phyloP scores from a whole-genome alignment of 371 early-diverging fungal genomes.

The Apophysomyces variabilis region DNA sequence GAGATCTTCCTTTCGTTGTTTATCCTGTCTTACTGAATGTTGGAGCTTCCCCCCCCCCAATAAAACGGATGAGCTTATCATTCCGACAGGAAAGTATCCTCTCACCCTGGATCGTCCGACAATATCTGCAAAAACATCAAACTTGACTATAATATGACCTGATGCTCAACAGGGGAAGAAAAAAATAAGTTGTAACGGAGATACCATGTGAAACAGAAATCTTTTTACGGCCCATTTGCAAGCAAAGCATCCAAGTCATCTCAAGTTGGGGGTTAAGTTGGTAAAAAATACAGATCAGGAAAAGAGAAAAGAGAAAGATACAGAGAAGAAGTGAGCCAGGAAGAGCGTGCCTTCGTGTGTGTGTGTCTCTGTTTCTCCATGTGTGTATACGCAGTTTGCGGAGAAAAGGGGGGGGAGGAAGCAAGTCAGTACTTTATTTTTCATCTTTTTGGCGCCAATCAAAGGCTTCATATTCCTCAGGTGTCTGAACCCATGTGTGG shows the following conservation, averaged over 20 bases:
- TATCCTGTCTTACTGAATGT: too few species aligned
- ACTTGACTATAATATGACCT: background rate
- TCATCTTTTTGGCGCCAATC: background rate
- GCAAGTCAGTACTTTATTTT: background rate
- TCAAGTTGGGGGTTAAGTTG: background rate
- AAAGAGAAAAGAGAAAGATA: background rate
- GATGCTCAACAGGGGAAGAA: background rate
- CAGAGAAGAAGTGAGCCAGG: too few species aligned
- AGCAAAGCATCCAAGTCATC: background rate
- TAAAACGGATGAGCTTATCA: too few species aligned
- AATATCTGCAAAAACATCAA: background rate
- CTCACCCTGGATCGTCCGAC: background rate
- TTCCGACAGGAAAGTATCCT: too few species aligned
- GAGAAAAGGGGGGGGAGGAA: too few species aligned
- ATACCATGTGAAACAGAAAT: background rate
- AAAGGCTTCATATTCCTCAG: conserved; percentile 33
- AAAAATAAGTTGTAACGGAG: background rate
- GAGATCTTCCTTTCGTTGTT: too few species aligned
- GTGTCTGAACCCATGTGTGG: conserved; percentile 59
- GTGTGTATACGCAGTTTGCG: too few species aligned
- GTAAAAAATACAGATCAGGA: background rate
- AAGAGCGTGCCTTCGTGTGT: too few species aligned
- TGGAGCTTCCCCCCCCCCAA: too few species aligned
- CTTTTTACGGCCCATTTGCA: too few species aligned
- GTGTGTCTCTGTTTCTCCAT: too few species aligned